Percentiles rank a stretch among this genome's conserved stretches.
These are phyloP conservation scores for Phlegmacium glaucopus DNA, from an alignment of 768 basidiomycete genomes.

Conservation along the genomic window DNA sequence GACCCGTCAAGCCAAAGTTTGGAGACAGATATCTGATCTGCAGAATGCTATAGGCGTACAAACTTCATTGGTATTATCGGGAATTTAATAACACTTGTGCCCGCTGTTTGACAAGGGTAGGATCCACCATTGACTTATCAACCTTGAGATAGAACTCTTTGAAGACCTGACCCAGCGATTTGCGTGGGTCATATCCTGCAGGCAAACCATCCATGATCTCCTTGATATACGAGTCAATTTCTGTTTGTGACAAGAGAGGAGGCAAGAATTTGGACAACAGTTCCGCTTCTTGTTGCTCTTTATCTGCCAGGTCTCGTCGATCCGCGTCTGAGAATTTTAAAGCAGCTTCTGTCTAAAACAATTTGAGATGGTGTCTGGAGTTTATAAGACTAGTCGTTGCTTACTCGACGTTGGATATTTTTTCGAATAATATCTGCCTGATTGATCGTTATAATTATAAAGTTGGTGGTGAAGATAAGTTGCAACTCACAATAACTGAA, in stretches of 20 bases:
- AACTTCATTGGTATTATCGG: not conserved
- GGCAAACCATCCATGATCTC: slow-evolving; percentile 35
- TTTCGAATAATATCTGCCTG: slow-evolving; percentile 50
- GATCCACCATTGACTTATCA: slow-evolving; percentile 57
- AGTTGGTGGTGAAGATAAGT: no score
- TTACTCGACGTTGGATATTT: slow-evolving; percentile 55
- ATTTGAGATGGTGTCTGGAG: not conserved
- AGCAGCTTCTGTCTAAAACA: slow-evolving; percentile 57
- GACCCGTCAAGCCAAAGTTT: not conserved
- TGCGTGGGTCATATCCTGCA: slow-evolving; percentile 22
- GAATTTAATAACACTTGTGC: slow-evolving; percentile 27
- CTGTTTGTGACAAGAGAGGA: slow-evolving; percentile 50
- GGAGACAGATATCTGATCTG: not conserved
- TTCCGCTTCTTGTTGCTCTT: slow-evolving; percentile 55
- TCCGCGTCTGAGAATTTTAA: slow-evolving; percentile 51
- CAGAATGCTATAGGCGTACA: no score
- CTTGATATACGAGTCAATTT: slow-evolving; percentile 50
- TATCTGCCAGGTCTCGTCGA: slow-evolving; percentile 63
- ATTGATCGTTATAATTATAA: not conserved
- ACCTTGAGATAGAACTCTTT: slow-evolving; percentile 62
- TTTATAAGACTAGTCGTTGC: slow-evolving; percentile 16
- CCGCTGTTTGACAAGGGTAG: slow-evolving; percentile 52
- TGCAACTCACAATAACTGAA: slow-evolving; percentile 38
- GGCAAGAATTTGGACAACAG: slow-evolving; percentile 57
- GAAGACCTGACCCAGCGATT: slow-evolving; percentile 49